These are phyloP conservation scores for Tetrapisispora taiwanensis DNA, from an alignment of 805 yeast species.

Conservation along the genomic window DNA sequence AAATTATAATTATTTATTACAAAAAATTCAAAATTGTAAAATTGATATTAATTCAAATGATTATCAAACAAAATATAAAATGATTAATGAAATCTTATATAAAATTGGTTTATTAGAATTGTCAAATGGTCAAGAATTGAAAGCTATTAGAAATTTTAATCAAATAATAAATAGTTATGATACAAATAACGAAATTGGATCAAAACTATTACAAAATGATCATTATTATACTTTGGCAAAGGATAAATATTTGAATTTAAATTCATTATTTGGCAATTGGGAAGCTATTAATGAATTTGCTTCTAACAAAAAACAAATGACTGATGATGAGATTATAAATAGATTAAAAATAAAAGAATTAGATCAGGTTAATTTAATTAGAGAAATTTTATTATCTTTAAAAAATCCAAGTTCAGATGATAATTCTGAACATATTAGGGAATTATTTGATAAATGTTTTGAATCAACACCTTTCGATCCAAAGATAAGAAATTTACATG, in stretches of 20 bases:
- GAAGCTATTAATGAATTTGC: slow-evolving; percentile 25
- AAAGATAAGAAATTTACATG: slow-evolving; percentile 22
- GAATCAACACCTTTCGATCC: slow-evolving; percentile 37
- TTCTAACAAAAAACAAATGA: slow-evolving; percentile 1
- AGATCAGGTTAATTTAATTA: background rate
- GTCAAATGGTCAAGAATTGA: slow-evolving; percentile 42
- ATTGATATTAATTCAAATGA: background rate
- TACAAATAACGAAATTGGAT: background rate
- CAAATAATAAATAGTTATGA: slow-evolving; percentile 23
- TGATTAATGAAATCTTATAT: slow-evolving; percentile 34
- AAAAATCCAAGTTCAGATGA: slow-evolving; percentile 5
- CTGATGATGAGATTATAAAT: slow-evolving; percentile 6
- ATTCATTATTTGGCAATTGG: slow-evolving; percentile 44
- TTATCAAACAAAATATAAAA: background rate
- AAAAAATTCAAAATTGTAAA: background rate
- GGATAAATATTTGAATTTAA: slow-evolving; percentile 38
- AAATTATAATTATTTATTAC: background rate
- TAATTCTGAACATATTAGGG: slow-evolving; percentile 18
- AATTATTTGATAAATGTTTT: slow-evolving; percentile 28
- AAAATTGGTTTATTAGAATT: slow-evolving; percentile 55
- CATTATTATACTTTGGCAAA: slow-evolving; percentile 37
- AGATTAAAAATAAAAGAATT: slow-evolving; percentile 8
- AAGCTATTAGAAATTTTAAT: slow-evolving; percentile 44
- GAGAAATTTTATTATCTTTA: background rate
- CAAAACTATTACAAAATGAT: slow-evolving; percentile 6